Evolutionary conservation across 2,329 filamentous ascomycete species (phyloP).

Genomic region (Botryotinia convoluta): DNA sequence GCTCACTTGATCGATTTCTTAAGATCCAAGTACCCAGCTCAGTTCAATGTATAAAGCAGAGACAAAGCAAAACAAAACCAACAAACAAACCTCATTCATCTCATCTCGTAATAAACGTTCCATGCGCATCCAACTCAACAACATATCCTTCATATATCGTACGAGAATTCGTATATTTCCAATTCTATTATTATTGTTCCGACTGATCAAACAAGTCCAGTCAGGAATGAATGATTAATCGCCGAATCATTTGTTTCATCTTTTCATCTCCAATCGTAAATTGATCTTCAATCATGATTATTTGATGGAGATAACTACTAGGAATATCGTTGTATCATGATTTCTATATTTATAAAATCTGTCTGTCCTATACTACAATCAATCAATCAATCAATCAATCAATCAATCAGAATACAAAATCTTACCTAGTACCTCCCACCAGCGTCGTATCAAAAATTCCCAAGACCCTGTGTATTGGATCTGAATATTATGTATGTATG

Average conservation of each 20-base stretch:
- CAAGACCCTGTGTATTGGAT: not conserved
- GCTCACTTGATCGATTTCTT: not conserved
- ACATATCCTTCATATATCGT: not conserved
- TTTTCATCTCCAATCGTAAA: not conserved
- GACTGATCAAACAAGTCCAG: not conserved
- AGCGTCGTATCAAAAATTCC: not conserved
- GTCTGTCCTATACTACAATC: too few relatives aligned
- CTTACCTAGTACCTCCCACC: not conserved
- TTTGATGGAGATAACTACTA: not conserved
- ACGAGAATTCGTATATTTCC: not conserved
- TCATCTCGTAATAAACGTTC: not conserved
- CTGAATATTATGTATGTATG: not conserved
- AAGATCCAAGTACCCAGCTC: not conserved
- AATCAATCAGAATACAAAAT: not conserved
- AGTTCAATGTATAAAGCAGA: not conserved
- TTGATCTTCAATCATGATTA: not conserved
- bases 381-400: too few relatives aligned
- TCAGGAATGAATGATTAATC: not conserved
- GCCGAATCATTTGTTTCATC: not conserved
- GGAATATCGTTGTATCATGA: not conserved
- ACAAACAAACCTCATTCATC: not conserved
- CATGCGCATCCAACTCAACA: too few relatives aligned
- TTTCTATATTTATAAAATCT: not conserved
- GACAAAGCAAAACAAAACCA: not conserved
- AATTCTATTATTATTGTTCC: not conserved